These are phyloP conservation scores for Sugiyamaella marilandica DNA, from an alignment of 805 yeast species.

Conservation along the genomic window DNA sequence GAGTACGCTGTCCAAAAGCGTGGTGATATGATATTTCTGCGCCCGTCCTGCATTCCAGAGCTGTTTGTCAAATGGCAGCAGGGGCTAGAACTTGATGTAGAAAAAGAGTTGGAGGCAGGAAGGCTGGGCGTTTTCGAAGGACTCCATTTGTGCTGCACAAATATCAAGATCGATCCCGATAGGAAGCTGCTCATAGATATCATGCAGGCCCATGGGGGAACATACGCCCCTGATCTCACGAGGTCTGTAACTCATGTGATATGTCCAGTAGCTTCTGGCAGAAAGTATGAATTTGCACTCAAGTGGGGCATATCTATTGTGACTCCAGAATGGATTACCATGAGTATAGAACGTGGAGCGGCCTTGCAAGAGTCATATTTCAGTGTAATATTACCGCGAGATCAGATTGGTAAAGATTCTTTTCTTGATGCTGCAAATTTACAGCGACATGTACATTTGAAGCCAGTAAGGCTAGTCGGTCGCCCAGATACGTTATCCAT, in stretches of 20 bases:
- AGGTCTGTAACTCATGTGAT: conserved; percentile 29
- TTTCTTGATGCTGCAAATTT: conserved; percentile 17
- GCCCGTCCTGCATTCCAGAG: conserved; percentile 41
- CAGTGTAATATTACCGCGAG: conserved; percentile 26
- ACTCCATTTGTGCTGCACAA: conserved; percentile 36
- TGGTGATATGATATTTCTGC: conserved; percentile 53
- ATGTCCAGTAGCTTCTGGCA: conserved; percentile 28
- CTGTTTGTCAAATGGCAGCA: conserved; percentile 48
- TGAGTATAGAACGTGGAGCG: conserved; percentile 39
- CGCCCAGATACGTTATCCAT: not conserved
- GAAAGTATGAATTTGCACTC: conserved; percentile 36
- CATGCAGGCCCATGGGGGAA: conserved; percentile 34
- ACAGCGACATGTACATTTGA: not conserved
- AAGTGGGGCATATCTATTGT: conserved; percentile 39
- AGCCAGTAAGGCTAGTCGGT: not conserved
- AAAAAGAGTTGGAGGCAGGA: conserved; percentile 23
- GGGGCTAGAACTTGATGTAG: conserved; percentile 34
- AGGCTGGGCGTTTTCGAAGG: conserved; percentile 29
- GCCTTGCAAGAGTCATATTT: conserved; percentile 37
- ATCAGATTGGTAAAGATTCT: conserved; percentile 33
- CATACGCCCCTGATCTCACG: conserved; percentile 26
- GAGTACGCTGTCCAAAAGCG: conserved; percentile 40
- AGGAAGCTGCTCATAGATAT: conserved; percentile 23
- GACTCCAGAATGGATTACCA: conserved; percentile 42
- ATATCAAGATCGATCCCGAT: conserved; percentile 29